Evolutionary conservation across 148 eudicot genomes (phyloP), one percentile per base, ranked within the genome.

Genomic region (Persicaria tinctoria): DNA sequence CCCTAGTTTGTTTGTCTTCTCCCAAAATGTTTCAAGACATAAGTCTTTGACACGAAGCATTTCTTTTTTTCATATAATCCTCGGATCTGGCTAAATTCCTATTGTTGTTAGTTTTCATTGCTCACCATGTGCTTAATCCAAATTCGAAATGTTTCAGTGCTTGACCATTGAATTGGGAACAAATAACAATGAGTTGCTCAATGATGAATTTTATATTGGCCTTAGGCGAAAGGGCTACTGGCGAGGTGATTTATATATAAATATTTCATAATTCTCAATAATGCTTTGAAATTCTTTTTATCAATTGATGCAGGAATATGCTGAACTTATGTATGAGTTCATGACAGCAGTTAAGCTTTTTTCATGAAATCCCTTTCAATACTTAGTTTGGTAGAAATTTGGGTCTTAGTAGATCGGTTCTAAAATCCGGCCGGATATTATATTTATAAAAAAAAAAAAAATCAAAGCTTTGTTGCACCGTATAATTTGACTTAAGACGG

Each of bases 131-230:
- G 8, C 41, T 12, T 41, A 13, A 66, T 66, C 46, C 12, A 64
- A 66, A 41, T 44, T 66, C n/a, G 23, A 64, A 66, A 41, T 44
- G 76, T 82, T 79, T 72, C 89, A 95, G 99, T 95, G 99, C 80
- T 87, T 95, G 56, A 95, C 97, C 64, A 95, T 95, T 78, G 99
- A 95, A 81, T 97, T 95, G 80, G 98, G 98, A 62, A 95, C 97
- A 46, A 95, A 95, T 82, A 95, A 95, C 45, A 91, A 92, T 80
- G 78, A 79, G 13, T 78, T 95, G 87, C 81, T 95, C 72, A 81
- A 90, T 0, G 97, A 95, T 70, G 99, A 95, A 55, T 95, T 90
- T 82, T 95, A 95, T 79, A 95, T 95, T 78, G 99, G 99, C 54
- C 91, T 95, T 74, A 88, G 97, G 76, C 90, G 85, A 83, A 89